Base-by-base conservation (phyloP, 805 yeast genomes). In the Sugiyamaella lignohabitans region DNA sequence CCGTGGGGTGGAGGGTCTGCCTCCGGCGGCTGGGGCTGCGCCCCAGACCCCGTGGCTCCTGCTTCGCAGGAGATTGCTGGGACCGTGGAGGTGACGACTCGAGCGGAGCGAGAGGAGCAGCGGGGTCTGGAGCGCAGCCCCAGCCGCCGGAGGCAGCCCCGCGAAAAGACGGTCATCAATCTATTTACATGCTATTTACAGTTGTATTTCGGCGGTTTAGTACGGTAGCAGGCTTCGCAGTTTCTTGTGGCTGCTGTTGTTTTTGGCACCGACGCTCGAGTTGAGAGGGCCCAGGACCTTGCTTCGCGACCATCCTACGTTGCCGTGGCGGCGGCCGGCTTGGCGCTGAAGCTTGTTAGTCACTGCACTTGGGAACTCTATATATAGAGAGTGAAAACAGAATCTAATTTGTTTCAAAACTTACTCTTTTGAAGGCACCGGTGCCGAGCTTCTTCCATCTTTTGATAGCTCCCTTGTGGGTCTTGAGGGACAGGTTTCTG, bases 301-400 rank as follows among this genome's bases (percentile, higher is more conserved):
- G 43, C 80, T 73, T 36, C 76, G 69, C 27, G 88, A 75, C 83
- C 93, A 89, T 19, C 95, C 89, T 1, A 88, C 86, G 60, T 89
- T 89, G 43, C 97, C 96, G 63, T 89, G 97, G 55, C 85, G 84
- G 69, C 95, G 78, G 8, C 96, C 95, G 18, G 94, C 84, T 57
- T 80, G 78, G 52, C 75, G 89, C 77, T 64, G 40, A 14, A n/a
- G 10, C 14, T 35, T 27, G 30, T 27, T 27, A 27, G 30, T 27
- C 30, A 27, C 11, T 11, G 6, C 30, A 6, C 6, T n/a, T n/a
- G n/a, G n/a, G n/a, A n/a, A n/a, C n/a, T n/a, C n/a, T n/a, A n/a
- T n/a, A n/a, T n/a, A n/a, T n/a, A n/a, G n/a, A n/a, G n/a, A n/a
- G n/a, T n/a, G n/a, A n/a, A n/a, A n/a, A n/a, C n/a, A n/a, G n/a